These are phyloP conservation scores for Mortierella sp. DNA, from an alignment of 371 early-diverging fungal species.

Conservation along the genomic window DNA sequence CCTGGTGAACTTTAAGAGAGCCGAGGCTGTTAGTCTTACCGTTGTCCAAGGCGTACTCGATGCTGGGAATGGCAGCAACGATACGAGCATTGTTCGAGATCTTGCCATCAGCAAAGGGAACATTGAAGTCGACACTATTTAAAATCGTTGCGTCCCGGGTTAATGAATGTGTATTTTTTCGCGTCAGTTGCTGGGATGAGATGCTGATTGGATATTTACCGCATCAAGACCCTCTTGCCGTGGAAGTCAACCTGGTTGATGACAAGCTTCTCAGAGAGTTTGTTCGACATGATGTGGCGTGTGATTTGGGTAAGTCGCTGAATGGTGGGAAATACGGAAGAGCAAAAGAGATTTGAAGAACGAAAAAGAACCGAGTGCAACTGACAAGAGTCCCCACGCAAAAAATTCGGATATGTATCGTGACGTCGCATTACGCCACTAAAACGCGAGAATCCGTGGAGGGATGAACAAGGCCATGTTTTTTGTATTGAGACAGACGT, in stretches of 20 bases:
- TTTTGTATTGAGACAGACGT: background rate
- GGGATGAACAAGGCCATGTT: too few species aligned
- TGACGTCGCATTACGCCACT: too few species aligned
- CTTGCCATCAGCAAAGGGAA: slow-evolving; percentile 91
- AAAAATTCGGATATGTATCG: background rate
- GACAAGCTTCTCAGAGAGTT: slow-evolving; percentile 80
- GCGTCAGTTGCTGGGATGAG: too few species aligned
- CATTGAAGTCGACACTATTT: slow-evolving; percentile 98
- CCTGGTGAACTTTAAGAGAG: slow-evolving; percentile 4
- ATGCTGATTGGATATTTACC: slow-evolving; percentile 65
- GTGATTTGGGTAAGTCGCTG: slow-evolving; percentile 40
- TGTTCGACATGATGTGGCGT: slow-evolving; percentile 57
- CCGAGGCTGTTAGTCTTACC: slow-evolving; percentile 57
- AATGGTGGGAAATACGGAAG: slow-evolving; percentile 33
- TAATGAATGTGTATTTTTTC: too few species aligned
- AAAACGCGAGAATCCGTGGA: too few species aligned
- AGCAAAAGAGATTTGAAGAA: background rate
- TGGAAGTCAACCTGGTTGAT: slow-evolving; percentile 89
- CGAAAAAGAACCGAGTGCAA: slow-evolving; percentile 11
- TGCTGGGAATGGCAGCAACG: slow-evolving; percentile 95
- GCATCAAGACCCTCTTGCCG: slow-evolving; percentile 93
- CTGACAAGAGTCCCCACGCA: slow-evolving; percentile 26
- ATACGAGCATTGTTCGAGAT: slow-evolving; percentile 99
- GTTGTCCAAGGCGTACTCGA: slow-evolving; percentile 89
- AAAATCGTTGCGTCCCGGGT: too few species aligned